Evolutionary conservation across 495 filamentous ascomycete species (phyloP).

Genomic region (Cryomyces minteri): DNA sequence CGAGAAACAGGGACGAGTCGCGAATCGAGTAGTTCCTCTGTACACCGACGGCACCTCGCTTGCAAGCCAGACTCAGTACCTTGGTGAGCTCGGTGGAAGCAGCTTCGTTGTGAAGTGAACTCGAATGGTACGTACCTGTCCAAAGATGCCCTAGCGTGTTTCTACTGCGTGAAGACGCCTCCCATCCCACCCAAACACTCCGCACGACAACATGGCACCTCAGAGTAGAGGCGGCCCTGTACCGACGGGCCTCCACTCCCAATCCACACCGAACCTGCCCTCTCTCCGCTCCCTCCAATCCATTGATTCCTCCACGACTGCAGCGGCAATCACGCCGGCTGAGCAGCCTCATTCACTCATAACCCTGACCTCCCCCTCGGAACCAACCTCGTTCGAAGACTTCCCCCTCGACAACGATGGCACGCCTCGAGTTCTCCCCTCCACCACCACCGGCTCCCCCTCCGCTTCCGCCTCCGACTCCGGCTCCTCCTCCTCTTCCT

Average conservation of each 20-base stretch:
- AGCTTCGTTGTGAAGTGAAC: too few species aligned
- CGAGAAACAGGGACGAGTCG: too few species aligned
- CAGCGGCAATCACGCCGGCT: not conserved
- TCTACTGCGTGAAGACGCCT: too few species aligned
- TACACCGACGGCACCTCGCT: too few species aligned
- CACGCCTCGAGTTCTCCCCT: slow-evolving; percentile 1
- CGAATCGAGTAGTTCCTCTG: too few species aligned
- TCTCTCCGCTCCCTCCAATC: slow-evolving; percentile 12
- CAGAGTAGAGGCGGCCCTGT: too few species aligned
- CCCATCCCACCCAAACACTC: too few species aligned
- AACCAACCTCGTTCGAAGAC: slow-evolving; percentile 15
- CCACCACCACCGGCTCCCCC: slow-evolving; percentile 7
- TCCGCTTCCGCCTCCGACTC: slow-evolving; percentile 1
- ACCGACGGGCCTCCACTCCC: not conserved
- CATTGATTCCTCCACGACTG: not conserved
- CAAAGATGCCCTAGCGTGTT: too few species aligned
- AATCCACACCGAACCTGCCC: slow-evolving; percentile 22
- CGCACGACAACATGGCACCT: too few species aligned
- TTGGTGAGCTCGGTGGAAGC: too few species aligned
- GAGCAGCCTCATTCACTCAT: not conserved
- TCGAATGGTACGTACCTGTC: too few species aligned
- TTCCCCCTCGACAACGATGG: slow-evolving; percentile 10
- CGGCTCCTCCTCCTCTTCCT: slow-evolving; percentile 3
- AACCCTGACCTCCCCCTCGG: slow-evolving; percentile 12
- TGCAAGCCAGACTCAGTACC: too few species aligned